Evolutionary conservation across 2,329 filamentous ascomycete genomes (phyloP), one percentile per base, ranked within the genome.

Genomic region (Fusarium zealandicum): DNA sequence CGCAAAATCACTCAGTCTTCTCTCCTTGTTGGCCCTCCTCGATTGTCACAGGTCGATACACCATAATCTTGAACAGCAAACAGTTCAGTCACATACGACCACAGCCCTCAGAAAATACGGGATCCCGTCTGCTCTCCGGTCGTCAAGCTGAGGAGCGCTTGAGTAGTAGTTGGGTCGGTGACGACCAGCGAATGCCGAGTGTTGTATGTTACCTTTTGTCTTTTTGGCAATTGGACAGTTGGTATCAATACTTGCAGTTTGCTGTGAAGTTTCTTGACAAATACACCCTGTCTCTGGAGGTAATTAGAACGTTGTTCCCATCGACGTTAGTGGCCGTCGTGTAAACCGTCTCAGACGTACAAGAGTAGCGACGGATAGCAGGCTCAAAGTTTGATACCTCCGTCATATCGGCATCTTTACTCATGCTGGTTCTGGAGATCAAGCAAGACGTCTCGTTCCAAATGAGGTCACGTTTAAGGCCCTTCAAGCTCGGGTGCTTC

Each of bases 121-220:
- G 45, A 43, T 50, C 51, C 38, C 38, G 38, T 50, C 22, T 50
- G 37, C 43, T 49, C 51, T 53, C 50, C 30, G 22, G 38, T 28
- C 22, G 51, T 43, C 44, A 39, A 41, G 44, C 38, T 50, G 16
- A 43, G 51, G 38, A 50, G 44, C 51, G 32, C 38, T 35, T 30
- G 45, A 50, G 44, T 54, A 42, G 44, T 49, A 54, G 38, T 38
- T 54, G 51, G 44, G 50, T 53, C 43, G 50, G 44, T 53, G 44
- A 48, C 50, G 50, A 53, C 30, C 37, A 53, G 37, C 43, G 38
- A 54, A 54, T 50, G 38, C 38, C 27, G 22, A 36, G 50, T 53
- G 45, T 32, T 39, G 25, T 39, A 39, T 50, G 45, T 44, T 20
- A 40, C 25, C 8, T 17, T 12, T 25, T 37, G 10, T 28, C 31